Evolutionary conservation across 2,329 filamentous ascomycete species (phyloP).

Genomic region (Thyridium curvatum): DNA sequence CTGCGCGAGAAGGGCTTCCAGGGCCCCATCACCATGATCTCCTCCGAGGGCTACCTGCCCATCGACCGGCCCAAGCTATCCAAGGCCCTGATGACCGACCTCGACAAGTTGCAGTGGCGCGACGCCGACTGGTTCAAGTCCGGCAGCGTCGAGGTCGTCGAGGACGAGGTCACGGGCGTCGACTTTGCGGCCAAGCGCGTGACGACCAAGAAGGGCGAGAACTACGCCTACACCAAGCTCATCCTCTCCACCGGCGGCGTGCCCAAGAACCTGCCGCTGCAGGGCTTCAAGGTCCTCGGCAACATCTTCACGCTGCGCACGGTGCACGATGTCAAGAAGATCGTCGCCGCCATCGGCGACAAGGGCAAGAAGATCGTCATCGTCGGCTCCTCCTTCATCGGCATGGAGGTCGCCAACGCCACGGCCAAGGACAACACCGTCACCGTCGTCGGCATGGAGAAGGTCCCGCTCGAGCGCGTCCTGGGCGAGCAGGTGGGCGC

Average conservation of each 20-base stretch:
- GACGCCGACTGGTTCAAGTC: constrained; percentile 70
- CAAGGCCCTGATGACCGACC: constrained; percentile 82
- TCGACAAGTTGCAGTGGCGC: constrained; percentile 71
- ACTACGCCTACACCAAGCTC: constrained; percentile 77
- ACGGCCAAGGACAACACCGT: constrained; percentile 75
- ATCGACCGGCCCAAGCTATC: constrained; percentile 95
- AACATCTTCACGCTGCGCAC: constrained; percentile 84
- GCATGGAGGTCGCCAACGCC: constrained; percentile 93
- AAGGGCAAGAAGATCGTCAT: constrained; percentile 89
- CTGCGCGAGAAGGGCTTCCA: constrained; percentile 76
- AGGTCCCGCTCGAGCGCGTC: constrained; percentile 75
- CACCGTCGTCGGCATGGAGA: constrained; percentile 83
- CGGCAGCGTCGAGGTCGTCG: constrained; percentile 49
- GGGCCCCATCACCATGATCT: constrained; percentile 76
- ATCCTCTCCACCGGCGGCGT: constrained; percentile 84
- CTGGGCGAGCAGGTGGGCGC: constrained; percentile 77
- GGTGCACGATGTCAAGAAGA: constrained; percentile 70
- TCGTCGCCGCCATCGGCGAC: constrained; percentile 72
- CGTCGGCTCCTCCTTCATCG: constrained; percentile 91
- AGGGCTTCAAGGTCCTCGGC: constrained; percentile 76
- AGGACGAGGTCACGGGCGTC: constrained; percentile 63
- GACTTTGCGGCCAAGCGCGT: constrained; percentile 72
- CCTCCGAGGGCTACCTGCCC: constrained; percentile 76
- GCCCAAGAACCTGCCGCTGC: constrained; percentile 67
- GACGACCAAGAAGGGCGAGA: constrained; percentile 65